Conservation (phyloP, 805 yeast genomes). For the Dipodascopsis uninucleata region DNA sequence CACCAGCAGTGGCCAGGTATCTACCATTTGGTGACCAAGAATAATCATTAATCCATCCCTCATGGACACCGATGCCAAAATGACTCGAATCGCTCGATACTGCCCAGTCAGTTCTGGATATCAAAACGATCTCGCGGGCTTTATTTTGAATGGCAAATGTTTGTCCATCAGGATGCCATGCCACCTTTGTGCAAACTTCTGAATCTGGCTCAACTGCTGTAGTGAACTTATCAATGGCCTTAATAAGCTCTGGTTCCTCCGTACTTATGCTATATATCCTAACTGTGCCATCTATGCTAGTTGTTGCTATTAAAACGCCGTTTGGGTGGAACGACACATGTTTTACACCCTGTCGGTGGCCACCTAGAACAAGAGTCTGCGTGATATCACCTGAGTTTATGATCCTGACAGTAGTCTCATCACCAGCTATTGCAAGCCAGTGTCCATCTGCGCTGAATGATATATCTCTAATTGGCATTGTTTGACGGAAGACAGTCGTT, state of each 20-base stretch:
- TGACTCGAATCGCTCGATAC: slow-evolving; percentile 27
- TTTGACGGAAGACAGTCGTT: slow-evolving; percentile 31
- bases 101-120: slow-evolving; percentile 32
- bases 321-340: slow-evolving; percentile 44
- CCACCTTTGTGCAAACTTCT: slow-evolving; percentile 50
- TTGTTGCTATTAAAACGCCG: slow-evolving; percentile 33
- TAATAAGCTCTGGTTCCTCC: slow-evolving; percentile 28
- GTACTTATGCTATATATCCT: slow-evolving; percentile 33
- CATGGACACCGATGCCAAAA: slow-evolving; percentile 31
- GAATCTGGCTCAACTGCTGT: slow-evolving; percentile 38
- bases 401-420: slow-evolving; percentile 35
- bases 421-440: slow-evolving; percentile 38
- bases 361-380: slow-evolving; percentile 42
- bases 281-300: slow-evolving; percentile 37
- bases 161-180: slow-evolving; percentile 71
- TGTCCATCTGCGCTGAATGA: slow-evolving; percentile 37
- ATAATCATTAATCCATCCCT: slow-evolving; percentile 46
- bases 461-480: slow-evolving; percentile 37
- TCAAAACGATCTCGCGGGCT: slow-evolving; percentile 37
- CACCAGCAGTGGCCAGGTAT: slow-evolving; percentile 55
- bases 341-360: slow-evolving; percentile 45
- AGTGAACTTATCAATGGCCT: slow-evolving; percentile 31
- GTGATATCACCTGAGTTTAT: slow-evolving; percentile 37
- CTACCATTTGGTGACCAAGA: slow-evolving; percentile 61
- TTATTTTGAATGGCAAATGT: slow-evolving; percentile 64